phyloP scores from a whole-genome alignment of 495 filamentous ascomycete species.

The Aeminium ludgeri region DNA sequence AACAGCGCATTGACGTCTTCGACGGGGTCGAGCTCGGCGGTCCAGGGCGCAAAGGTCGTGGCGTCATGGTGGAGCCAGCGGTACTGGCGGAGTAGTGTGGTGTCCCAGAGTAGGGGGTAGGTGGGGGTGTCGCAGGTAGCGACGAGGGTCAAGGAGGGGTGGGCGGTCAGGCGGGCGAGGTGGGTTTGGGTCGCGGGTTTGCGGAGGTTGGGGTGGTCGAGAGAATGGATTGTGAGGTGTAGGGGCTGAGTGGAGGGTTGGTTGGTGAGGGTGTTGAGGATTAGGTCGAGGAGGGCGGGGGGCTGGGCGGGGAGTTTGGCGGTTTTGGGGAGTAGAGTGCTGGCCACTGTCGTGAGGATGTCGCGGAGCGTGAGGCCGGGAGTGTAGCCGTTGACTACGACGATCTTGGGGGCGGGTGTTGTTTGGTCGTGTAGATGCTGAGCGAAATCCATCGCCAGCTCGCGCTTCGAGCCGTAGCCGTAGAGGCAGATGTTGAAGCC shows the following conservation, averaged over 20 bases:
- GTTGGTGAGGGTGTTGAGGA: conserved; percentile 42
- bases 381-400: conserved; percentile 80
- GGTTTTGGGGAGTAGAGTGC: conserved; percentile 42
- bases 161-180: conserved; percentile 58
- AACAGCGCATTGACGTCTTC: conserved; percentile 76
- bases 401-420: conserved; percentile 39
- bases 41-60: conserved; percentile 68
- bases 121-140: conserved; percentile 75
- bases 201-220: conserved; percentile 66
- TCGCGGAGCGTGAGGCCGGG: conserved; percentile 59
- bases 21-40: conserved; percentile 57
- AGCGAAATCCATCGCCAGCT: conserved; percentile 61
- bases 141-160: conserved; percentile 55
- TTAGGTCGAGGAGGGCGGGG: conserved; percentile 45
- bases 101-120: conserved; percentile 81
- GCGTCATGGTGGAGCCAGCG: conserved; percentile 85
- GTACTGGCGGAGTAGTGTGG: conserved; percentile 55
- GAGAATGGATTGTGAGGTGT: conserved; percentile 71
- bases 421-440: conserved; percentile 35
- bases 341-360: conserved; percentile 55
- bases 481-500: conserved; percentile 85
- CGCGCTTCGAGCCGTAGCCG: conserved; percentile 78
- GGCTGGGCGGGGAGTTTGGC: conserved; percentile 45
- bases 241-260: conserved; percentile 33
- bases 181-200: conserved; percentile 50